A percentile compares a stretch with the other conserved stretches of the same genome.
Conservation (phyloP, 257 asterid genomes). For the Lithospermum erythrorhizon region DNA sequence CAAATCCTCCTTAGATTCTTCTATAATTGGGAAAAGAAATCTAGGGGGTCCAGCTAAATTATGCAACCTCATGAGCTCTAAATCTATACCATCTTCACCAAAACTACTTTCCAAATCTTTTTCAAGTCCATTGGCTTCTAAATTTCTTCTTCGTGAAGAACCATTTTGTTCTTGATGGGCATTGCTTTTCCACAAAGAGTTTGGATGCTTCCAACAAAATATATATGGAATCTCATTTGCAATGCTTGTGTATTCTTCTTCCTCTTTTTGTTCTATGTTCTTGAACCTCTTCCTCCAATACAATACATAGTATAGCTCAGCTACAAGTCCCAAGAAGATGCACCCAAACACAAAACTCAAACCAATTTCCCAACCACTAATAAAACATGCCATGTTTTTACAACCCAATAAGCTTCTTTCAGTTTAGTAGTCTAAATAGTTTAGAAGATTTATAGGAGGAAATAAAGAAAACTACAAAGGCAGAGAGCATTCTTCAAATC, state of each 20-base stretch:
- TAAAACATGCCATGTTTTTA: slow-evolving; percentile 51
- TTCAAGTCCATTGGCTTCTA: slow-evolving; percentile 16
- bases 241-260: slow-evolving; percentile 5
- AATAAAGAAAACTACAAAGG: background rate
- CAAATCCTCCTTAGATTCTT: slow-evolving; percentile 83
- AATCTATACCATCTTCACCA: slow-evolving; percentile 58
- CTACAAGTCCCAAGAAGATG: slow-evolving; percentile 58
- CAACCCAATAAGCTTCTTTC: slow-evolving; percentile 4
- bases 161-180: slow-evolving; percentile 24
- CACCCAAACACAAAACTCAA: slow-evolving; percentile 59
- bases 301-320: slow-evolving; percentile 51
- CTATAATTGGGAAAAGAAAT: slow-evolving; percentile 81
- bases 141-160: slow-evolving; percentile 24
- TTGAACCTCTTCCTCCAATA: slow-evolving; percentile 60
- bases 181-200: slow-evolving; percentile 10
- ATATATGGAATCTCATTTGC: slow-evolving; percentile 21
- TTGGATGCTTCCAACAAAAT: slow-evolving; percentile 45
- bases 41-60: slow-evolving; percentile 91
- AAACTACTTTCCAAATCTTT: slow-evolving; percentile 47
- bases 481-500: slow-evolving; percentile 14
- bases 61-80: slow-evolving; percentile 74
- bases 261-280: slow-evolving; percentile 19
- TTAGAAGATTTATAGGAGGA: background rate
- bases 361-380: slow-evolving; percentile 65
- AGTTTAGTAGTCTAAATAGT: background rate